phyloP scores from a whole-genome alignment of 2,329 filamentous ascomycete genomes.

The Trichoderma lentiforme region DNA sequence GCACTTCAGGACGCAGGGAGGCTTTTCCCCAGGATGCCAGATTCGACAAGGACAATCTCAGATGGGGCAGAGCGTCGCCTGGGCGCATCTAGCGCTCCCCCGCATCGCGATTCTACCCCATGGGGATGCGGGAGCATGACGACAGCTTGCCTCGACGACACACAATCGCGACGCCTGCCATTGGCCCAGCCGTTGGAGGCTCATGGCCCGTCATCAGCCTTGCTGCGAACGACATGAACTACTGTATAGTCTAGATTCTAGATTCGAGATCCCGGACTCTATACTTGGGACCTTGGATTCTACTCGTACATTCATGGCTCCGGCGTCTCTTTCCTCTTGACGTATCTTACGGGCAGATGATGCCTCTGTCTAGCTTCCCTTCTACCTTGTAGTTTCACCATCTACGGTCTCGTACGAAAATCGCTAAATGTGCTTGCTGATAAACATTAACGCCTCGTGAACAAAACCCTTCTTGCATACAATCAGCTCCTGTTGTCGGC shows the following conservation, averaged over 20 bases:
- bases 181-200: background rate
- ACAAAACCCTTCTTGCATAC: background rate
- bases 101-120: slow-evolving; percentile 15
- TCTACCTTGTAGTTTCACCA: background rate
- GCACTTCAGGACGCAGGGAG: background rate
- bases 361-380: background rate
- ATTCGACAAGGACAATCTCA: slow-evolving; percentile 7
- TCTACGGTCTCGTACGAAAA: background rate
- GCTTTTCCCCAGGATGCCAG: background rate
- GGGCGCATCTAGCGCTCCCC: slow-evolving; percentile 9
- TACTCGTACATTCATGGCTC: no score
- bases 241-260: background rate
- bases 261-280: background rate
- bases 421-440: background rate
- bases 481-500: background rate
- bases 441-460: background rate
- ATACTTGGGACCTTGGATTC: no score
- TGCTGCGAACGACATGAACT: background rate
- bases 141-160: background rate
- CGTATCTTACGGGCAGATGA: background rate
- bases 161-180: background rate
- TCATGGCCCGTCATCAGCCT: background rate
- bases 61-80: slow-evolving; percentile 14
- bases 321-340: background rate
- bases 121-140: slow-evolving; percentile 11